Conservation (phyloP, 345 rosid species). For the Gossypium arboreum region DNA sequence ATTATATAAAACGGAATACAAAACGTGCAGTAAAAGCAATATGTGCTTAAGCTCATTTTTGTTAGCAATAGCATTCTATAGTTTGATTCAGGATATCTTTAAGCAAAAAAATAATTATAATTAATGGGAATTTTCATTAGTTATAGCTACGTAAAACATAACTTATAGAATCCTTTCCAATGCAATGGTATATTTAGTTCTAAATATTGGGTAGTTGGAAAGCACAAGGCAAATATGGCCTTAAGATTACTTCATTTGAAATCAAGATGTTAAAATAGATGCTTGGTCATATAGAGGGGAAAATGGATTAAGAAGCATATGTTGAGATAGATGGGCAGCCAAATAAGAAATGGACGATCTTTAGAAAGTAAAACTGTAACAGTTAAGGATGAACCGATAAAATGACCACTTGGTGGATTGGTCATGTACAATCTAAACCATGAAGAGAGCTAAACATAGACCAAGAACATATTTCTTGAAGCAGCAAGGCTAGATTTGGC, state of each 20-base stretch:
- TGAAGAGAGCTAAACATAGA: neutral
- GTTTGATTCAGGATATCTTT: neutral
- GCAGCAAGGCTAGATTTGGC: neutral
- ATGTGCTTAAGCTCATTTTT: neutral
- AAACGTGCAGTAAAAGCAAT: neutral
- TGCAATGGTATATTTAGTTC: neutral
- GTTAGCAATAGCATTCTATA: neutral
- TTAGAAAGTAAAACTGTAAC: neutral
- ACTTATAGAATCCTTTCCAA: neutral
- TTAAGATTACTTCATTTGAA: neutral
- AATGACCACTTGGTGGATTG: neutral
- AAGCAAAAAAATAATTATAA: neutral
- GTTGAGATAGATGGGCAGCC: neutral
- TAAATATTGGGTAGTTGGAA: neutral
- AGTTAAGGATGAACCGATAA: neutral
- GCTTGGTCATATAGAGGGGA: neutral
- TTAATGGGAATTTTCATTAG: neutral
- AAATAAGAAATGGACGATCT: neutral
- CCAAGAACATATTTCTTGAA: neutral
- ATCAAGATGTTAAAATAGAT: neutral
- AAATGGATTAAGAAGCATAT: neutral
- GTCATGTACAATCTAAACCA: neutral
- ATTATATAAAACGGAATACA: neutral
- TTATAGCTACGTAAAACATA: neutral
- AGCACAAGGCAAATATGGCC: neutral